A percentile compares a stretch with the other conserved stretches of the same genome.
phyloP scores from a whole-genome alignment of 2,329 filamentous ascomycete species.

The Aotearoamyces nothofagi region DNA sequence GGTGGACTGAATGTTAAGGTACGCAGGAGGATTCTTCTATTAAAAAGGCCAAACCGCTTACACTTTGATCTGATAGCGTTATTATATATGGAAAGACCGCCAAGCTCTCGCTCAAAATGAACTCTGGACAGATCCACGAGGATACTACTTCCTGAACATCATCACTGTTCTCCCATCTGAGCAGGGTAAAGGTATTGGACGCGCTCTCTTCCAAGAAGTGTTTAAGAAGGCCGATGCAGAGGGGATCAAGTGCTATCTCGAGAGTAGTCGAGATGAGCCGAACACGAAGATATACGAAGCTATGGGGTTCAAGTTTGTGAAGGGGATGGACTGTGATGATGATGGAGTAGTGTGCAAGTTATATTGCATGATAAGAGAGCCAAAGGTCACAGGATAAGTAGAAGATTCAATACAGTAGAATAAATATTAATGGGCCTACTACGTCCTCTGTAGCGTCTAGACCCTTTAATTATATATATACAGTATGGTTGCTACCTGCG shows the following conservation, averaged over 20 bases:
- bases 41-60: too few species aligned
- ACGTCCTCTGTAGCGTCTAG: too few species aligned
- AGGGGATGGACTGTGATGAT: slow-evolving; percentile 53
- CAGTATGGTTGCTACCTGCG: too few species aligned
- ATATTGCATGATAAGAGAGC: slow-evolving; percentile 31
- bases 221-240: slow-evolving; percentile 48
- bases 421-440: too few species aligned
- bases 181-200: slow-evolving; percentile 53
- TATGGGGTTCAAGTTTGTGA: slow-evolving; percentile 50
- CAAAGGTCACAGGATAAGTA: slow-evolving; percentile 11
- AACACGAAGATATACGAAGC: slow-evolving; percentile 57
- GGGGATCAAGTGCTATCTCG: slow-evolving; percentile 51
- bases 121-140: slow-evolving; percentile 48
- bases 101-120: slow-evolving; percentile 45
- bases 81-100: slow-evolving; percentile 57
- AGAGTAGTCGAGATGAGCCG: slow-evolving; percentile 51
- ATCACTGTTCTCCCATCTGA: slow-evolving; percentile 50
- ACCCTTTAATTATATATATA: too few species aligned
- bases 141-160: slow-evolving; percentile 67
- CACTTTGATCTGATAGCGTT: too few species aligned
- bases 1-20: slow-evolving; percentile 50
- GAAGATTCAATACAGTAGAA: too few species aligned
- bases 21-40: too few species aligned
- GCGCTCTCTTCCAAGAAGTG: slow-evolving; percentile 46
- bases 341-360: slow-evolving; percentile 38